Conservation (phyloP, 495 filamentous ascomycete species). For the Xylaria scruposa region DNA sequence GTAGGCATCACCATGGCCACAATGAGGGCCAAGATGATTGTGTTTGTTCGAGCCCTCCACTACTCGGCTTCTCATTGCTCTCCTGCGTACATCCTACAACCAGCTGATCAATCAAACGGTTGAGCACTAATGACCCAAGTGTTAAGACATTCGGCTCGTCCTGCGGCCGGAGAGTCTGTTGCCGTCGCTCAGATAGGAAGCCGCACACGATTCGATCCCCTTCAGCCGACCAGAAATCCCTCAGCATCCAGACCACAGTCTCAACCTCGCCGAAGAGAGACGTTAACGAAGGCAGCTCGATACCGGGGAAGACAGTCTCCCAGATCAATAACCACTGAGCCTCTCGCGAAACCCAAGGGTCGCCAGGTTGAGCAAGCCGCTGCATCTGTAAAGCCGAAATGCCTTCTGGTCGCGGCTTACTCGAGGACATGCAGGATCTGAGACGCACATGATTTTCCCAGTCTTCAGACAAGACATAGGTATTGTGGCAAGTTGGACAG, state of each 20-base stretch:
- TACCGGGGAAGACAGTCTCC: conserved; percentile 33
- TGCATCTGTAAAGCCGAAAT: conserved; percentile 33
- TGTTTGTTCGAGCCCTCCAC: not conserved
- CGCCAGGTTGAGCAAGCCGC: conserved; percentile 22
- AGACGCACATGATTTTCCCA: conserved; percentile 30
- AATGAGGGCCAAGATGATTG: not conserved
- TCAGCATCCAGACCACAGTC: conserved; percentile 24
- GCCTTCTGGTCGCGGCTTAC: conserved; percentile 27
- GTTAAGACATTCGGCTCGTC: not conserved
- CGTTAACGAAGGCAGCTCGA: not conserved
- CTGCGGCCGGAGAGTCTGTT: not conserved
- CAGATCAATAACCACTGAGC: conserved; percentile 34
- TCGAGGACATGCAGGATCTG: conserved; percentile 10
- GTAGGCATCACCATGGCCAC: not conserved
- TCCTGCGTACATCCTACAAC: not conserved
- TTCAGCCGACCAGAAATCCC: conserved; percentile 32
- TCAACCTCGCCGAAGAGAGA: conserved; percentile 22
- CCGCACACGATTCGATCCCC: conserved; percentile 25
- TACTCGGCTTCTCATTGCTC: not conserved
- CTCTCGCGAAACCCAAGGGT: conserved; percentile 14
- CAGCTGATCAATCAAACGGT: not conserved
- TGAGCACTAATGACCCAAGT: not conserved
- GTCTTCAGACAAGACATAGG: conserved; percentile 18
- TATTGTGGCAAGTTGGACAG: conserved; percentile 30
- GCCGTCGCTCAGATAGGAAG: conserved; percentile 23